A percentile compares a stretch with the other conserved stretches of the same genome.
These are phyloP conservation scores for Fusarium sp. DNA, from an alignment of 2,329 filamentous ascomycete genomes.

Conservation along the genomic window DNA sequence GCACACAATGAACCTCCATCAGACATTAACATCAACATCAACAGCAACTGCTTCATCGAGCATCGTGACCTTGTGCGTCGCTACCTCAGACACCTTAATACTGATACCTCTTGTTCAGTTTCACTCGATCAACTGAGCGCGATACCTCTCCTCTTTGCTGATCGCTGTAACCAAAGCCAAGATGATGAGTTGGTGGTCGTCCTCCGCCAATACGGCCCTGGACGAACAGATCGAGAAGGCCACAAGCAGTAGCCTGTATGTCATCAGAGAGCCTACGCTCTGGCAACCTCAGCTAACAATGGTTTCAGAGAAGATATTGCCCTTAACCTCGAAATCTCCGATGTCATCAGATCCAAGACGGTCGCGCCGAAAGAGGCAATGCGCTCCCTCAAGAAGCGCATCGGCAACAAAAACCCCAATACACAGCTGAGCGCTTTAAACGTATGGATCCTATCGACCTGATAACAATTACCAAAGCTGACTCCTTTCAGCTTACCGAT, in stretches of 20 bases:
- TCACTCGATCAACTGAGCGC: background rate
- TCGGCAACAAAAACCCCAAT: conserved; percentile 98
- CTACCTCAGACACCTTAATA: background rate
- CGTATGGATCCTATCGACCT: conserved; percentile 57
- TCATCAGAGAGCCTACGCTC: conserved; percentile 22
- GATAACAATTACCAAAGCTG: conserved; percentile 11
- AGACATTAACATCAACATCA: conserved; percentile 32
- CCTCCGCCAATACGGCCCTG: conserved; percentile 86
- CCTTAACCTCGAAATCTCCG: conserved; percentile 96
- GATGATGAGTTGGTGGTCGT: conserved; percentile 97
- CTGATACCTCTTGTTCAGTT: background rate
- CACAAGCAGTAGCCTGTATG: conserved; percentile 89
- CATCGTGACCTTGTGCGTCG: conserved; percentile 3
- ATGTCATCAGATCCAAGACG: conserved; percentile 95
- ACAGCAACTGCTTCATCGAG: conserved; percentile 19
- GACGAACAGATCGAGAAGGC: conserved; percentile 98
- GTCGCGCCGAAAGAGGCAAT: conserved; percentile 98
- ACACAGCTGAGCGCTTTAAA: conserved; percentile 94
- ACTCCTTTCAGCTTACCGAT: conserved; percentile 77
- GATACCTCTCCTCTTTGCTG: background rate
- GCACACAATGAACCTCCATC: conserved; percentile 28
- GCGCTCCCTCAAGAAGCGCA: conserved; percentile 91
- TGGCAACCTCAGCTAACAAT: conserved; percentile 16
- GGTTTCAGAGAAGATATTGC: conserved; percentile 86
- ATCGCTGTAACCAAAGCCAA: conserved; percentile 31